Evolutionary conservation across 257 asterid species (phyloP).

Genomic region (Coffea eugenioides): DNA sequence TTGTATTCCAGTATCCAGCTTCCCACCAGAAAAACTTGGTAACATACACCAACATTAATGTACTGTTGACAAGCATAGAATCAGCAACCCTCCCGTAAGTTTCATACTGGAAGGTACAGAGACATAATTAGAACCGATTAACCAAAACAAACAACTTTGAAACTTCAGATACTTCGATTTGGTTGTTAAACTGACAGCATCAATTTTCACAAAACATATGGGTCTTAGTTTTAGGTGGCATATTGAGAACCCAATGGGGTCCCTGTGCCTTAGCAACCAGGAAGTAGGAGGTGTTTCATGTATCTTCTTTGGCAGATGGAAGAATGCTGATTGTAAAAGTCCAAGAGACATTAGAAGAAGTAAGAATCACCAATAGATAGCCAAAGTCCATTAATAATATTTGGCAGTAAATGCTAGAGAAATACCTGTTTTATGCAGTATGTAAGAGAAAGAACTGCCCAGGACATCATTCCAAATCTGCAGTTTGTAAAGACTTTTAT

Average conservation of each 20-base stretch:
- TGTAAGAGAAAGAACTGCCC: slow-evolving; percentile 96
- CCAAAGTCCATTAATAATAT: background rate
- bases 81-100: slow-evolving; percentile 70
- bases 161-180: background rate
- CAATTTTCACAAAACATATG: background rate
- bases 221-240: background rate
- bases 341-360: background rate
- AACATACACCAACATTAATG: slow-evolving; percentile 76
- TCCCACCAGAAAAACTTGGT: slow-evolving; percentile 99
- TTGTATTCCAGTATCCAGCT: slow-evolving; percentile 99
- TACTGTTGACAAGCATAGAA: slow-evolving; percentile 85
- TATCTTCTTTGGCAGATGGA: background rate
- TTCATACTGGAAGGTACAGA: slow-evolving; percentile 57
- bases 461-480: slow-evolving; percentile 98
- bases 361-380: slow-evolving; percentile 2
- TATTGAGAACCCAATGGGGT: background rate
- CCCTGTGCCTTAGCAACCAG: background rate
- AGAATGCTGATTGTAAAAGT: background rate
- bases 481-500: slow-evolving; percentile 96
- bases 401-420: slow-evolving; percentile 9
- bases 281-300: background rate
- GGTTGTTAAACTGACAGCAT: background rate
- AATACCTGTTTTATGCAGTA: slow-evolving; percentile 95
- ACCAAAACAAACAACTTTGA: slow-evolving; percentile 3
- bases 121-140: background rate